Evolutionary conservation across 2,329 filamentous ascomycete genomes (phyloP).

Genomic region (Stagonosporopsis cucurbitacearum): DNA sequence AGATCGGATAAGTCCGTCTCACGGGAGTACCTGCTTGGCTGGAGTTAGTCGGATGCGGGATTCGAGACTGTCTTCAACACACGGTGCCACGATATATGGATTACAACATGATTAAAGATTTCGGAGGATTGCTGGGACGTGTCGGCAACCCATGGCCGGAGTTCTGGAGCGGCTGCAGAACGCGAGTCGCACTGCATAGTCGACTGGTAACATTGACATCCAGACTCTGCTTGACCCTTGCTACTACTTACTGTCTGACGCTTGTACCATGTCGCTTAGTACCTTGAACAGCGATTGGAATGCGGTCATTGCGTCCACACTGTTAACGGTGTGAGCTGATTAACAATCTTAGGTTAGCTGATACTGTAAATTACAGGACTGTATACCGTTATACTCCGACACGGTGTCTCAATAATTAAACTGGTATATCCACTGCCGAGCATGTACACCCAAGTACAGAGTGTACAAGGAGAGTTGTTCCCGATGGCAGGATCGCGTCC

Average conservation of each 20-base stretch:
- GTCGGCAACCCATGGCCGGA: background rate
- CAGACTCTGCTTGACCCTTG: conserved; percentile 5
- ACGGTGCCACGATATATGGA: conserved; percentile 4
- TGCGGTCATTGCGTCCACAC: background rate
- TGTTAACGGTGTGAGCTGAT: conserved; percentile 2
- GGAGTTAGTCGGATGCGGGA: background rate
- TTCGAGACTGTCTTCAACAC: background rate
- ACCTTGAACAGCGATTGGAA: background rate
- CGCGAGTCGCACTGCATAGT: conserved; percentile 13
- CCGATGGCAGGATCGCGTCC: conserved; percentile 10
- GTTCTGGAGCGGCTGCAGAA: conserved; percentile 7
- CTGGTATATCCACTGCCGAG: background rate
- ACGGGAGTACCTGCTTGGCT: conserved; percentile 15
- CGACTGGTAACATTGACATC: conserved; percentile 5
- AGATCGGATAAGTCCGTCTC: background rate
- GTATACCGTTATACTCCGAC: background rate
- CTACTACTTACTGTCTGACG: background rate
- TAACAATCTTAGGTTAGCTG: background rate
- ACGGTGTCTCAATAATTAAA: background rate
- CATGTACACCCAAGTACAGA: background rate
- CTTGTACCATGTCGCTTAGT: conserved; percentile 8
- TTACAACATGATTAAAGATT: conserved; percentile 12
- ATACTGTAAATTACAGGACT: conserved; percentile 5
- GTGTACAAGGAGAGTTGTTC: background rate
- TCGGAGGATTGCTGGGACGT: background rate